Evolutionary conservation across 1,139 yeast species (phyloP).

Genomic region (Blastobotrys aristatus): DNA sequence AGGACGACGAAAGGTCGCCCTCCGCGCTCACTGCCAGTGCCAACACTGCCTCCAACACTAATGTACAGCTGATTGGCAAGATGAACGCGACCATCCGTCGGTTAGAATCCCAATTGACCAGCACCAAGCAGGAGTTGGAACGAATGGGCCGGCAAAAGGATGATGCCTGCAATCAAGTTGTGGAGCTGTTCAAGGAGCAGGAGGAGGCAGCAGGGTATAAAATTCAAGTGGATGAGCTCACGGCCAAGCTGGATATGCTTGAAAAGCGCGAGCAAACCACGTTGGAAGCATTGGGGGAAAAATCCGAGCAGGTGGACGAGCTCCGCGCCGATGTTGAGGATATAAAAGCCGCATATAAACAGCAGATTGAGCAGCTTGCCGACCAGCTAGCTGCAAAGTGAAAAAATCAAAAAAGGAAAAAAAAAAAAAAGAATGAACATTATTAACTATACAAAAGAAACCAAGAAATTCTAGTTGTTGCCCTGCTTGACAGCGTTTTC

Average conservation of each 20-base stretch:
- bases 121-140: conserved; percentile 59
- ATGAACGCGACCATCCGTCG: conserved; percentile 72
- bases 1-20: background rate
- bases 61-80: conserved; percentile 57
- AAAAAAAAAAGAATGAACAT: background rate
- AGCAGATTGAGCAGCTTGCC: conserved; percentile 83
- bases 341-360: conserved; percentile 71
- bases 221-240: conserved; percentile 38
- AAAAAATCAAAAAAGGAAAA: background rate
- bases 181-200: conserved; percentile 52
- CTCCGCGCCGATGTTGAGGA: conserved; percentile 83
- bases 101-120: conserved; percentile 68
- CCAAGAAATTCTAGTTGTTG: conserved; percentile 32
- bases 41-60: conserved; percentile 4
- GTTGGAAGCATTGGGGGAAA: conserved; percentile 78
- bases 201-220: conserved; percentile 43
- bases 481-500: conserved; percentile 77
- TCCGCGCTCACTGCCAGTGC: conserved; percentile 7
- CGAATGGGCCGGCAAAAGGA: conserved; percentile 55
- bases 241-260: conserved; percentile 38
- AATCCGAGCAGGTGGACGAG: conserved; percentile 81
- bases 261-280: conserved; percentile 48
- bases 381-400: conserved; percentile 41
- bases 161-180: conserved; percentile 60
- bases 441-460: background rate